These are phyloP conservation scores for Schizophyllum commune DNA, from an alignment of 1,284 basidiomycete species.

Conservation along the genomic window DNA sequence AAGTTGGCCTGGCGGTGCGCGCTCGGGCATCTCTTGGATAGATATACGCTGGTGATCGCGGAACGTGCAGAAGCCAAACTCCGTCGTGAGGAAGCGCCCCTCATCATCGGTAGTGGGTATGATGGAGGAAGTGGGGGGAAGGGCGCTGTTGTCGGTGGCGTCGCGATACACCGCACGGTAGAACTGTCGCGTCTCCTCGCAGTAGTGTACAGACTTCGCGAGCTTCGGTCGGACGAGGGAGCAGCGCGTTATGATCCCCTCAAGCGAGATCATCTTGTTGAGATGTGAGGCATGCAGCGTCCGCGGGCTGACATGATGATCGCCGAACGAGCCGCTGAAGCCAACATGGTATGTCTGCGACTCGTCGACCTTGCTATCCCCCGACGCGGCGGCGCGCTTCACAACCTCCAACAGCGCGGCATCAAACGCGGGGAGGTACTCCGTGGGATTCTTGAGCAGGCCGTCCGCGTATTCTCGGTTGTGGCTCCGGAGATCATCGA, in stretches of 20 bases:
- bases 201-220: slow-evolving; percentile 95
- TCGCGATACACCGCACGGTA: slow-evolving; percentile 92
- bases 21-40: slow-evolving; percentile 99
- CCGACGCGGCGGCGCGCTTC: slow-evolving; percentile 64
- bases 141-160: slow-evolving; percentile 78
- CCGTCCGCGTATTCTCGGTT: slow-evolving; percentile 78
- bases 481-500: slow-evolving; percentile 95
- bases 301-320: slow-evolving; percentile 95
- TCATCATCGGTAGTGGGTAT: slow-evolving; percentile 91
- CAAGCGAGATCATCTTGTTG: slow-evolving; percentile 93
- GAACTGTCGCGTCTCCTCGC: slow-evolving; percentile 79
- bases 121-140: slow-evolving; percentile 86
- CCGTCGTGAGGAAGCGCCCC: slow-evolving; percentile 81
- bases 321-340: slow-evolving; percentile 97
- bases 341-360: slow-evolving; percentile 83
- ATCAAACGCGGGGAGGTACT: slow-evolving; percentile 91
- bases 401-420: slow-evolving; percentile 76
- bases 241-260: slow-evolving; percentile 98
- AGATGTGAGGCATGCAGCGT: slow-evolving; percentile 86
- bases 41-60: slow-evolving; percentile 96
- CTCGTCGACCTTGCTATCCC: slow-evolving; percentile 67
- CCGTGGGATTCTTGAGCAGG: slow-evolving; percentile 82
- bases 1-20: slow-evolving; percentile 94
- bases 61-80: slow-evolving; percentile 91
- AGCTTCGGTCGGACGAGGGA: slow-evolving; percentile 98